Base-by-base conservation (phyloP, 2,329 filamentous ascomycete genomes). In the Apiospora malaysiana region DNA sequence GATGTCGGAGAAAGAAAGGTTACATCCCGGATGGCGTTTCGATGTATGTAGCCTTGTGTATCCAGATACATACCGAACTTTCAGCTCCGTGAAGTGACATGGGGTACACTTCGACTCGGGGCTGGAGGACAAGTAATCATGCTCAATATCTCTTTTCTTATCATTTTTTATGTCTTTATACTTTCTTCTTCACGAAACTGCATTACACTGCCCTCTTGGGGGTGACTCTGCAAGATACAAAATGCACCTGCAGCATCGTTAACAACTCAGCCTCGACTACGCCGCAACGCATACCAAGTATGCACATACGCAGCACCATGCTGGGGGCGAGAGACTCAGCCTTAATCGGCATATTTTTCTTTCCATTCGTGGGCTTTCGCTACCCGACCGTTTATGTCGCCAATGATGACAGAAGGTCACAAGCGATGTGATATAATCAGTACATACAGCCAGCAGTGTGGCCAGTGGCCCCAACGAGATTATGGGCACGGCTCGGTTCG, bases 301-400 rank as follows among this genome's bases (percentile, higher is more conserved):
- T 63, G 21, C 32, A 40, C 37, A 8, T 5, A 40, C 56, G n/a
- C 21, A 63, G 21, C 56, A 40, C 18, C 32, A 63, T 63, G 56
- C 21, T 32, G 56, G 56, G 56, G 56, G 27, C 56, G 56, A 40
- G 56, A 63, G 56, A 32, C 56, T 40, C 56, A 40, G 56, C 37
- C 56, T 37, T 63, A 5, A 27, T 12, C 7, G 37, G 37, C 51
- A 4, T 59, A 18, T 37, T 59, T 14, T 37, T 10, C 27, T n/a
- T 18, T n/a, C 8, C 51, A 37, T 59, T 27, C 21, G 51, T 59
- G 27, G 32, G 14, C 21, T 21, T 37, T 37, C 27, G 12, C 37
- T 59, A n/a, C 32, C 51, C 51, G 27, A 21, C 32, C 45, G 9
- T 9, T 14, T 45, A 45, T 45, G 12, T 45, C 21, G 45, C 45